These are phyloP conservation scores for Candida namnaoensis DNA, from an alignment of 805 yeast species.

Conservation along the genomic window DNA sequence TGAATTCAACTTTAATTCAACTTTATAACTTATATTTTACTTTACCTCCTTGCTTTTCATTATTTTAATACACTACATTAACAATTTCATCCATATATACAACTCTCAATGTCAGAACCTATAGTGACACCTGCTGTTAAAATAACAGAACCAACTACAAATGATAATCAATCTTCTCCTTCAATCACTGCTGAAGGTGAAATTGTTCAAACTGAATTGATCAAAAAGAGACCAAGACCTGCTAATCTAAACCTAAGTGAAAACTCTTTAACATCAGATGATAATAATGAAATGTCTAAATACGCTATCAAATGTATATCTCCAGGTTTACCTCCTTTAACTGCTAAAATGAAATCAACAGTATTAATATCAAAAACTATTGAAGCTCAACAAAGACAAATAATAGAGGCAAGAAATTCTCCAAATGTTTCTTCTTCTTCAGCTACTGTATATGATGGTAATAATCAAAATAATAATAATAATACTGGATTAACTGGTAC, in stretches of 20 bases:
- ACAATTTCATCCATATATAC: background rate
- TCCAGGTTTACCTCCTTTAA: constrained; percentile 19
- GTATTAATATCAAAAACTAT: constrained; percentile 15
- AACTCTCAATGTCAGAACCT: too few species aligned
- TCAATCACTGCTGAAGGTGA: constrained; percentile 1
- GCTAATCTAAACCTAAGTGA: constrained; percentile 12
- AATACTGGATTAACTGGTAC: constrained; percentile 7
- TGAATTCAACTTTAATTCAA: too few species aligned
- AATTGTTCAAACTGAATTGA: background rate
- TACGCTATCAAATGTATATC: constrained; percentile 18
- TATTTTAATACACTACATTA: too few species aligned
- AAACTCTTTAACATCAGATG: constrained; percentile 2
- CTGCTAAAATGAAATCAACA: constrained; percentile 18
- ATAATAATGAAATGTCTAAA: constrained; percentile 10
- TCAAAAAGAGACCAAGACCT: constrained; percentile 19
- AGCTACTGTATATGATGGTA: background rate
- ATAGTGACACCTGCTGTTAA: too few species aligned
- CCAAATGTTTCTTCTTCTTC: background rate
- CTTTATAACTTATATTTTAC: too few species aligned
- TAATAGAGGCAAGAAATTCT: constrained; percentile 15
- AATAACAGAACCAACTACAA: too few species aligned
- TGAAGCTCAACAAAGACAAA: constrained; percentile 19
- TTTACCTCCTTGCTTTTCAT: too few species aligned
- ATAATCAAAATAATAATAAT: background rate
- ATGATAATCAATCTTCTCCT: background rate